A percentile compares a stretch with the other conserved stretches of the same genome.
phyloP scores from a whole-genome alignment of 768 basidiomycete species.

The Mycena maculata region DNA sequence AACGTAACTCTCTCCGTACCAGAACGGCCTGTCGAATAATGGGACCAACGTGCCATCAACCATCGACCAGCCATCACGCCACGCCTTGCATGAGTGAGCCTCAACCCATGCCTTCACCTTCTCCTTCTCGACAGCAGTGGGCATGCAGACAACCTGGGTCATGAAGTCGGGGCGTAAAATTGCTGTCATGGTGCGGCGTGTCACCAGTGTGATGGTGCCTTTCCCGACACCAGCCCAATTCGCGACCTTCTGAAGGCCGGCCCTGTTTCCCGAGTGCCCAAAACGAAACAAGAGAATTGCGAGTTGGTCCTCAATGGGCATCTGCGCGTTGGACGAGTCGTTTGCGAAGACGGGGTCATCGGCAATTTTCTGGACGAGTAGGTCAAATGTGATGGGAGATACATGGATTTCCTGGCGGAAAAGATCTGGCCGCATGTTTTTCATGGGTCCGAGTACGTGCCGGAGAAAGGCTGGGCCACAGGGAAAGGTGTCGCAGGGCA shows the following conservation, averaged over 20 bases:
- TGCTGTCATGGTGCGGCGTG: slow-evolving; percentile 22
- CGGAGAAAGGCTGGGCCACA: slow-evolving; percentile 25
- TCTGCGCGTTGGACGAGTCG: slow-evolving; percentile 32
- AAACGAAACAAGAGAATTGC: slow-evolving; percentile 23
- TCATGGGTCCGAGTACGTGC: slow-evolving; percentile 3
- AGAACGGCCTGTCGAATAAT: no score
- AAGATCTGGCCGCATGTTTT: slow-evolving; percentile 5
- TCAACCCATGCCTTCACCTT: slow-evolving; percentile 20
- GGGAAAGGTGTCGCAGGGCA: no score
- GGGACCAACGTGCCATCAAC: no score
- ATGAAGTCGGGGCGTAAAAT: slow-evolving; percentile 19
- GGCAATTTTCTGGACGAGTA: background rate
- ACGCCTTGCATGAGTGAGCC: slow-evolving; percentile 17
- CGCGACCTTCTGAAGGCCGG: no score
- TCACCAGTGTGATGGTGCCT: slow-evolving; percentile 17
- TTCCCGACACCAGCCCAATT: slow-evolving; percentile 22
- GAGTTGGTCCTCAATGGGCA: slow-evolving; percentile 27
- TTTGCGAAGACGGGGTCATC: slow-evolving; percentile 35
- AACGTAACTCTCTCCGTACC: no score
- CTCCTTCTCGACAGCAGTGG: slow-evolving; percentile 17
- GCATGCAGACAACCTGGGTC: slow-evolving; percentile 17
- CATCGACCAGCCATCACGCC: slow-evolving; percentile 22
- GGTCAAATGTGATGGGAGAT: slow-evolving; percentile 20
- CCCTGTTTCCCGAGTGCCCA: slow-evolving; percentile 22
- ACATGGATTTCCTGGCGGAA: slow-evolving; percentile 20